Percentiles rank a stretch among this genome's conserved stretches.
Conservation (phyloP, 2,329 filamentous ascomycete genomes). For the Aureobasidium sp. region DNA sequence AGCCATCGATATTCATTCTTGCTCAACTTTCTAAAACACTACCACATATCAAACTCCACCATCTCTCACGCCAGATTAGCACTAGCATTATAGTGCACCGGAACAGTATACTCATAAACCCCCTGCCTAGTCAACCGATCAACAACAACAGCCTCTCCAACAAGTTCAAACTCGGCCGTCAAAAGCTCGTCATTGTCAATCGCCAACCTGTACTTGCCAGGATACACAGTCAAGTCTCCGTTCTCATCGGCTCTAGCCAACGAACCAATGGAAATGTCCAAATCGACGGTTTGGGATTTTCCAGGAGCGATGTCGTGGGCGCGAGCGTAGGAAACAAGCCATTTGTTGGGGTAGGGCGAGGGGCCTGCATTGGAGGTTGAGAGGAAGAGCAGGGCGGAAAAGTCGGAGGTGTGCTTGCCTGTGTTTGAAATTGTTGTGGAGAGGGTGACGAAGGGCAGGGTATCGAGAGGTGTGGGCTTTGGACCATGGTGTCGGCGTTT, state of each 20-base stretch:
- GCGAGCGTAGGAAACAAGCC: conserved; percentile 42
- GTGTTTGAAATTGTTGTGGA: conserved; percentile 35
- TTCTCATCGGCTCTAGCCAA: conserved; percentile 42
- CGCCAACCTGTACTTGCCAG: conserved; percentile 41
- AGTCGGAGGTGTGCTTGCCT: conserved; percentile 42
- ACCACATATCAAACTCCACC: not conserved
- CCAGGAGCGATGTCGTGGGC: conserved; percentile 25
- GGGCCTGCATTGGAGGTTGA: conserved; percentile 40
- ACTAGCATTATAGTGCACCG: not conserved
- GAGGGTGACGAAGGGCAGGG: conserved; percentile 31
- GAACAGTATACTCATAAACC: conserved; percentile 1
- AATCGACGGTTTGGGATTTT: conserved; percentile 21
- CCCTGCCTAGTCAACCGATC: conserved; percentile 7
- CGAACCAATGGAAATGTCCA: conserved; percentile 41
- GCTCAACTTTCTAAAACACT: too few species aligned
- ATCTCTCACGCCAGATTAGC: not conserved
- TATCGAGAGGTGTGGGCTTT: conserved; percentile 21
- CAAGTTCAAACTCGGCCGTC: not conserved
- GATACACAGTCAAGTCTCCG: conserved; percentile 46
- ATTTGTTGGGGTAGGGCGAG: conserved; percentile 44
- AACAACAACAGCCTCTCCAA: not conserved
- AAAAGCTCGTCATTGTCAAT: conserved; percentile 29
- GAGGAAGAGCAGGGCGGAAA: conserved; percentile 44
- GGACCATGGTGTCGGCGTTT: conserved; percentile 21
- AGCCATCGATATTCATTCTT: too few species aligned